Evolutionary conservation across 2,329 filamentous ascomycete genomes (phyloP).

Genomic region (Alternaria sp.): DNA sequence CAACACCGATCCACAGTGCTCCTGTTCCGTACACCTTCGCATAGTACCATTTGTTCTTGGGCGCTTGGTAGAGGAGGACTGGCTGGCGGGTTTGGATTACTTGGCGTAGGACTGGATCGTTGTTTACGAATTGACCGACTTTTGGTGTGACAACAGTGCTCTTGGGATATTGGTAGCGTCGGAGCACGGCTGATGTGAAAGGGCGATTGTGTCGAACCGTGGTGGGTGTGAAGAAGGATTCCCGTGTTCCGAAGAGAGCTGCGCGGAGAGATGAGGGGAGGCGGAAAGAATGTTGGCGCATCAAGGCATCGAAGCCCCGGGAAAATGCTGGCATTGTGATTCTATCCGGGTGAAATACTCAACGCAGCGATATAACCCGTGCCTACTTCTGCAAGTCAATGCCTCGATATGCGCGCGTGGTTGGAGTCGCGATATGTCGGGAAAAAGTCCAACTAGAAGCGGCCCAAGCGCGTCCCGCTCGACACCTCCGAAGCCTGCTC

Average conservation of each 20-base stretch:
- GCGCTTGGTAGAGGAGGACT: conserved; percentile 47
- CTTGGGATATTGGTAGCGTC: conserved; percentile 35
- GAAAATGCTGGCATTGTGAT: conserved; percentile 45
- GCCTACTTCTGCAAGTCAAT: conserved; percentile 5
- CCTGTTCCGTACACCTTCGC: conserved; percentile 42
- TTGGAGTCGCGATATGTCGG: not conserved
- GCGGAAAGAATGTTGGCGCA: conserved; percentile 40
- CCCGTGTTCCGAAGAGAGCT: conserved; percentile 39
- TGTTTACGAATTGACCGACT: conserved; percentile 29
- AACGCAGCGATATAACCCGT: not conserved
- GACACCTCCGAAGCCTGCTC: conserved; percentile 36
- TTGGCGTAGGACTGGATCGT: conserved; percentile 47
- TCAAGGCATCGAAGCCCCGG: conserved; percentile 41
- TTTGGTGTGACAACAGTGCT: conserved; percentile 11
- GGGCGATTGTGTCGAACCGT: conserved; percentile 25
- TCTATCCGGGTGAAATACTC: not conserved
- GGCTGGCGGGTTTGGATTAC: conserved; percentile 43
- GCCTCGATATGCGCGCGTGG: not conserved
- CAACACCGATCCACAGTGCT: conserved; percentile 37
- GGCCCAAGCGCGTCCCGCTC: conserved; percentile 28
- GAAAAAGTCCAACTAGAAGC: conserved; percentile 29
- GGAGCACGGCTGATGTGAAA: conserved; percentile 38
- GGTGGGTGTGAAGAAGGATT: conserved; percentile 32
- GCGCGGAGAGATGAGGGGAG: conserved; percentile 47
- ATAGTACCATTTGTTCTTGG: conserved; percentile 39